Base-by-base conservation (phyloP, 2,329 filamentous ascomycete genomes). In the Epichloe elymi region DNA sequence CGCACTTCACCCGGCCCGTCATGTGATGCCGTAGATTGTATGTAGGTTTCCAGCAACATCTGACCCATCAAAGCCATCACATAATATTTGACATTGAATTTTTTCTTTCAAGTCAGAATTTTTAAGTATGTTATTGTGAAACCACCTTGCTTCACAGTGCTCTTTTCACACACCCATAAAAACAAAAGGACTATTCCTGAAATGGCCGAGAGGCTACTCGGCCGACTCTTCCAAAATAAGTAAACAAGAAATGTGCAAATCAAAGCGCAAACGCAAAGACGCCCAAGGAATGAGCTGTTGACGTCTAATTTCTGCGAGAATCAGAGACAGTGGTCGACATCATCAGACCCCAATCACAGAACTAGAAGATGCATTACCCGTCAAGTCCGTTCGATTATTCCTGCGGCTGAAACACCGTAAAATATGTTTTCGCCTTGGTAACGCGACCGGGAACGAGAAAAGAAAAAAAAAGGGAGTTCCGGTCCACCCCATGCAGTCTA, bases 1-100 rank as follows among this genome's bases (percentile, higher is more conserved):
- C 60, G 63, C 47, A 37, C 53, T 57, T 64, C 53, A 58, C 30
- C 61, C 63, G 56, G 12, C 5, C 20, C 37, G 53, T 65, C 64
- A 65, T 63, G 62, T 66, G 64, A 66, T 54, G 57, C 54, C 56
- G 54, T 56, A 6, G 38, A 55, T 19, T 19, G 19, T 41, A 55
- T 41, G 23, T 12, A 14, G 15, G 40, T 20, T 30, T 43, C 40
- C 20, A 14, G 41, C 23, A 30, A 6, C 41, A 43, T 43, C 41
- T 15, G 15, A 8, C n/a, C 11, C n/a, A n/a, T 23, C 43, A 8
- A 45, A 35, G 4, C n/a, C 30, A 35, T 19, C 43, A 45, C 10
- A 2, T 19, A n/a, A 5, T 33, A 12, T 19, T 45, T 3, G 4
- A 19, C 30, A 11, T 35, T 3, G n/a, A 26, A 2, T 26, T 26